These are phyloP conservation scores for Kwoniella shandongensis DNA, from an alignment of 768 basidiomycete species.

Conservation along the genomic window DNA sequence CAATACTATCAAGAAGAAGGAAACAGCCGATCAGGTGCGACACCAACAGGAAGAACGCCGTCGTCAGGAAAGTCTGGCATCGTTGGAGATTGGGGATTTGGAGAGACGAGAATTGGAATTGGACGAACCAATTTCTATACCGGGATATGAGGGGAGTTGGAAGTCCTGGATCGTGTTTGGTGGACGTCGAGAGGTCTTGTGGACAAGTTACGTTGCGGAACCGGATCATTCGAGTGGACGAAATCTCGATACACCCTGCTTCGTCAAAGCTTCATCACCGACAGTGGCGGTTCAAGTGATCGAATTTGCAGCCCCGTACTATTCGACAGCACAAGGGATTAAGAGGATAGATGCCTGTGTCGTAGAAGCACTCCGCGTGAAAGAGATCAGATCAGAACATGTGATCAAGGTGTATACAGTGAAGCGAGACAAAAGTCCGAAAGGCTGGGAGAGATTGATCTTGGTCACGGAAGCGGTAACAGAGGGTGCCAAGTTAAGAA, in stretches of 20 bases:
- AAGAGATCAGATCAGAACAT: slow-evolving; percentile 34
- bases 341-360: slow-evolving; percentile 43
- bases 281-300: slow-evolving; percentile 38
- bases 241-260: slow-evolving; percentile 9
- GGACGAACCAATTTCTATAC: slow-evolving; percentile 29
- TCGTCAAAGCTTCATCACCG: slow-evolving; percentile 32
- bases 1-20: slow-evolving; percentile 28
- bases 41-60: slow-evolving; percentile 31
- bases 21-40: slow-evolving; percentile 27
- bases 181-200: slow-evolving; percentile 35
- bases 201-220: slow-evolving; percentile 48
- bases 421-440: slow-evolving; percentile 41
- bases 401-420: slow-evolving; percentile 36
- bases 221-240: slow-evolving; percentile 16
- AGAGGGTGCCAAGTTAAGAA: slow-evolving; percentile 35
- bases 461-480: slow-evolving; percentile 33
- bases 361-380: slow-evolving; percentile 35
- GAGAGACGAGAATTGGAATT: slow-evolving; percentile 31
- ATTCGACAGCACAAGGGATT: slow-evolving; percentile 39
- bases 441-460: slow-evolving; percentile 47
- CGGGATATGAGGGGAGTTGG: slow-evolving; percentile 38
- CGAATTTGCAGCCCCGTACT: slow-evolving; percentile 45
- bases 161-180: slow-evolving; percentile 40
- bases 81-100: slow-evolving; percentile 39
- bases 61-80: slow-evolving; percentile 28